Evolutionary conservation across 805 yeast genomes (phyloP), one percentile per base, ranked within the genome.

Genomic region (Metschnikowia drakensbergensis): DNA sequence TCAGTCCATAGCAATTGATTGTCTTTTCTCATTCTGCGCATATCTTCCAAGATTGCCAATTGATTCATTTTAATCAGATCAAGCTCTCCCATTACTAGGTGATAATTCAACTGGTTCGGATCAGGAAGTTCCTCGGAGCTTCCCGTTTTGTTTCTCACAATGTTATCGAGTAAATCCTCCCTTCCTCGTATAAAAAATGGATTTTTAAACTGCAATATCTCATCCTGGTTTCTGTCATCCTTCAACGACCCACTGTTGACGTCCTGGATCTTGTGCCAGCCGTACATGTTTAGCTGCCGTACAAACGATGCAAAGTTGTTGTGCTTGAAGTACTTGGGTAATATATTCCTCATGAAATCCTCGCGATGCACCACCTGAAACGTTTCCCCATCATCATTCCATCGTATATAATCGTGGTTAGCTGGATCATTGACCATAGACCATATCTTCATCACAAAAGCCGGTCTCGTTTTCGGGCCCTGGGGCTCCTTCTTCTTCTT

Each of bases 261-360:
- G 67, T 94, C 98, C 67, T 94, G 99, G 3, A 94, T 94, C 68
- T 94, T 94, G 71, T 91, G 98, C 97, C 97, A 94, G 8, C 99
- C 99, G 64, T 94, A 94, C 99, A 94, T 92, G 68, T 92, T 92
- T 60, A 92, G 75, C 64, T 92, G 99, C 53, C 99, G 81, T 11
- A 94, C 98, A 75, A 94, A 94, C 30, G 94, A 84, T 22, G 98
- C 95, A 69, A 94, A 91, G 64, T 94, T 92, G 52, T 88, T 85
- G 68, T 94, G 99, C 66, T 94, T 94, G 75, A 91, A 94, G 69
- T 89, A 94, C 61, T 84, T 83, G 4, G 99, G 99, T 53, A 94
- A 69, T 27, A 94, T 84, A 51, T 77, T 73, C 58, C 84, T 87
- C 77, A 90, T 94, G 61, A 94, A 92, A 30, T 72, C 76, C 57